Percentiles rank a stretch among this genome's conserved stretches.
Evolutionary conservation across 345 rosid species (phyloP).

Genomic region (Sonneratia caseolaris): DNA sequence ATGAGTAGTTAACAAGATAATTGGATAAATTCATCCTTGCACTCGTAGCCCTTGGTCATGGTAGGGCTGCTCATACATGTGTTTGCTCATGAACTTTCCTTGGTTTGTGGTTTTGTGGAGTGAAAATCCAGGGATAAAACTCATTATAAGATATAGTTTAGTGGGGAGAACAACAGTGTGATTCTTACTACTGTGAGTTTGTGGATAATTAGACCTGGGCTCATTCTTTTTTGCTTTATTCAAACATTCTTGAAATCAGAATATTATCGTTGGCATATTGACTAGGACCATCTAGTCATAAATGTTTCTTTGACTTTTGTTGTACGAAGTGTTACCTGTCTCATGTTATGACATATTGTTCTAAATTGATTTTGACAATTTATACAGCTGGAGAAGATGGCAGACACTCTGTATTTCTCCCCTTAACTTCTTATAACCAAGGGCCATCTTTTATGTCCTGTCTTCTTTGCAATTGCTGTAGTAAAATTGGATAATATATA

Average conservation of each 20-base stretch:
- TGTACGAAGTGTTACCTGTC: neutral
- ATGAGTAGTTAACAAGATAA: too few relatives aligned
- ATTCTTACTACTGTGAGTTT: neutral
- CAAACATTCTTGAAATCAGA: neutral
- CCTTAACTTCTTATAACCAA: too few relatives aligned
- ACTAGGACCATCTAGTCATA: neutral
- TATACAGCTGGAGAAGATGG: too few relatives aligned
- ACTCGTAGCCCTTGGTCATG: too few relatives aligned
- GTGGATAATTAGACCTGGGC: neutral
- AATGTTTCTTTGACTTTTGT: neutral
- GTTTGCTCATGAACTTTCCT: too few relatives aligned
- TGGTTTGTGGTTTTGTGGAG: too few relatives aligned
- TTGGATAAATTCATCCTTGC: too few relatives aligned
- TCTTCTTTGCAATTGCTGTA: neutral
- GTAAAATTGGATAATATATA: neutral
- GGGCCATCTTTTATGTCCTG: too few relatives aligned
- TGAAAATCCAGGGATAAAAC: too few relatives aligned
- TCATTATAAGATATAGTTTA: neutral
- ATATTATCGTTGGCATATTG: neutral
- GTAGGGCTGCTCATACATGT: too few relatives aligned
- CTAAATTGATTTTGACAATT: neutral
- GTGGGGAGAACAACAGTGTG: neutral
- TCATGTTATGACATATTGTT: neutral
- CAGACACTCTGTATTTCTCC: too few relatives aligned
- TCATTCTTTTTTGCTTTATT: neutral